Evolutionary conservation across 805 yeast species (phyloP), one percentile per base, ranked within the genome.

Genomic region (Dipodascopsis uninucleata): DNA sequence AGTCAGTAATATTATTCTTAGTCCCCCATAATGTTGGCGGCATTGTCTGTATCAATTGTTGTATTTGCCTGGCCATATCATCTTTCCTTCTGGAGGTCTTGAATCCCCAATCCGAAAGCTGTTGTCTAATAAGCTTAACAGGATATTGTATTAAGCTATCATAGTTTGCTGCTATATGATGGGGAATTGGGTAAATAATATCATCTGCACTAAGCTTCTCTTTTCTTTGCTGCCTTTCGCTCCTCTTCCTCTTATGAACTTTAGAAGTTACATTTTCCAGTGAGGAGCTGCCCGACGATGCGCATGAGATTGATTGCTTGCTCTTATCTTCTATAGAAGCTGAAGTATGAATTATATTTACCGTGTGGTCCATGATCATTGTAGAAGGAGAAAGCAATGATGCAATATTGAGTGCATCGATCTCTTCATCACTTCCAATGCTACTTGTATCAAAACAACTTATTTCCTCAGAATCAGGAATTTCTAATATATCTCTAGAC

Each of bases 31-130:
- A 12, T 14, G 35, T 18, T 5, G 20, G n/a, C 4, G 20, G 31
- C 3, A 48, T 7, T 31, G 36, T 28, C 17, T 36, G n/a, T 23
- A 34, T 36, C 26, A 38, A 47, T 10, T 22, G 33, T 22, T 39
- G 12, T 28, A 48, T 37, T 32, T 18, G 31, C 6, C 38, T 28
- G 4, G 36, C 39, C 47, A 42, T 42, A 16, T 41, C 53, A 5
- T 18, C 29, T 28, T 41, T 49, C 41, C 39, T 35, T 16, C 53
- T 25, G 8, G 53, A 47, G n/a, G 47, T 40, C 28, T 42, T 41
- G 23, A 49, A 41, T 12, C 52, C 53, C 53, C 53, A 49, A 2
- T n/a, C 24, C 18, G 16, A 20, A 22, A 39, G 38, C 17, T 28
- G 21, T 42, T 12, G 21, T n/a, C n/a, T 26, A 14, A 12, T 14